Percentiles rank a stretch among this genome's conserved stretches.
Conservation (phyloP, 768 basidiomycete genomes). For the Rhizopogon salebrosus region DNA sequence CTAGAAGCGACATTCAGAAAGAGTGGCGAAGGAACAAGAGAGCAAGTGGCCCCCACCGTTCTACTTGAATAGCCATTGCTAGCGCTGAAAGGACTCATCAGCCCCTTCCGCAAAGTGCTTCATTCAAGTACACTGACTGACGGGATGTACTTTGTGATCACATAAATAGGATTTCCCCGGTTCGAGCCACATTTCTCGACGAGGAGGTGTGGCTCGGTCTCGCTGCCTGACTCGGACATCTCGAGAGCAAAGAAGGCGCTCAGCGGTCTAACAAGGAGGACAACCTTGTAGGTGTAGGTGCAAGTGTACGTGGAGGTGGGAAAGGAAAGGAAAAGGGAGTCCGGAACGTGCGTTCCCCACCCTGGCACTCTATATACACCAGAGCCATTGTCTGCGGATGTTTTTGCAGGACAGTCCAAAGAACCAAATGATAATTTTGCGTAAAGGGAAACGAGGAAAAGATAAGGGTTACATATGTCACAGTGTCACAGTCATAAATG, state of each 20-base stretch:
- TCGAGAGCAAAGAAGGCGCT: slow-evolving; percentile 9
- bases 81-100: slow-evolving; percentile 23
- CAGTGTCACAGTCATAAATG: slow-evolving; percentile 15
- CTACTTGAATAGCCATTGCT: slow-evolving; percentile 27
- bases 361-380: slow-evolving; percentile 24
- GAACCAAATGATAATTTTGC: slow-evolving; percentile 20
- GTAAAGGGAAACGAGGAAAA: slow-evolving; percentile 20
- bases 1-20: slow-evolving; percentile 17
- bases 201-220: slow-evolving; percentile 31
- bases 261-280: slow-evolving; percentile 5
- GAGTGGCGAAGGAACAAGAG: background rate
- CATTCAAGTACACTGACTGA: slow-evolving; percentile 22
- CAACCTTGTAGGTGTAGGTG: slow-evolving; percentile 16
- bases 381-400: slow-evolving; percentile 17
- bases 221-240: slow-evolving; percentile 20
- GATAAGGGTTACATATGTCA: slow-evolving; percentile 31
- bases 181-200: slow-evolving; percentile 38
- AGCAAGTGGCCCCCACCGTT: slow-evolving; percentile 22
- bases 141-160: slow-evolving; percentile 38
- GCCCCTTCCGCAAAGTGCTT: slow-evolving; percentile 1
- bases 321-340: slow-evolving; percentile 16
- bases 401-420: background rate
- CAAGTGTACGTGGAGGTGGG: slow-evolving; percentile 22
- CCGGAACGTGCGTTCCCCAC: slow-evolving; percentile 22
- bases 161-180: slow-evolving; percentile 37